These are phyloP conservation scores for Orobanche coerulescens DNA, from an alignment of 257 asterid genomes.

Conservation along the genomic window DNA sequence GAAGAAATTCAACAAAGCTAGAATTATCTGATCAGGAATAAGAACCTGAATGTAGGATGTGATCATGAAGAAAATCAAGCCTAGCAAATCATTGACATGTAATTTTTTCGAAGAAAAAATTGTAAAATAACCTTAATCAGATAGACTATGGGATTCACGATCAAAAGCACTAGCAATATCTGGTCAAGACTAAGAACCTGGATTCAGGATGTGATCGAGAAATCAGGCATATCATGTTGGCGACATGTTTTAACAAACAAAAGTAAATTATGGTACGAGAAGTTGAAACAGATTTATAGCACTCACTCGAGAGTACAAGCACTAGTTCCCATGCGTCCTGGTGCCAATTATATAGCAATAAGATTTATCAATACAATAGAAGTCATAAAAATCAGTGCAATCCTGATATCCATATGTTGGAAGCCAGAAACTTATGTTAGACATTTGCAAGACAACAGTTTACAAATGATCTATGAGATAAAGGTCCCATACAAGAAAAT, in stretches of 20 bases:
- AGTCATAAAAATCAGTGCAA: neutral
- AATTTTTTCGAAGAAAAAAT: neutral
- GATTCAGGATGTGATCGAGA: too few species aligned
- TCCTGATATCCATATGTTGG: neutral
- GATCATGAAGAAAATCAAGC: neutral
- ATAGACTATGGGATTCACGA: slow-evolving; percentile 1
- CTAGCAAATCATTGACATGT: slow-evolving; percentile 7
- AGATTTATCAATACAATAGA: neutral
- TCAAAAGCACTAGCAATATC: too few species aligned
- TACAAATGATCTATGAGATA: slow-evolving; percentile 15
- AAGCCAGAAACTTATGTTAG: neutral
- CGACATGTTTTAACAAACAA: too few species aligned
- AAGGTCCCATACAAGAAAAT: slow-evolving; percentile 7
- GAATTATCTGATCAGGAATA: slow-evolving; percentile 13
- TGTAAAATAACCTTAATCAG: slow-evolving; percentile 8
- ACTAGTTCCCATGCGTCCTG: neutral
- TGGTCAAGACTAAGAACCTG: too few species aligned
- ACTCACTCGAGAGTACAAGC: too few species aligned
- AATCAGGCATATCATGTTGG: too few species aligned
- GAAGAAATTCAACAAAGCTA: neutral
- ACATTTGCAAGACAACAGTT: neutral
- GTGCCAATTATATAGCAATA: neutral
- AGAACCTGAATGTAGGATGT: slow-evolving; percentile 5
- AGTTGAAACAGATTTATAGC: too few species aligned
- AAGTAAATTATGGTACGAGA: too few species aligned